Conservation (phyloP, 164 flowering plant genomes). For the Sextonia rubra region DNA sequence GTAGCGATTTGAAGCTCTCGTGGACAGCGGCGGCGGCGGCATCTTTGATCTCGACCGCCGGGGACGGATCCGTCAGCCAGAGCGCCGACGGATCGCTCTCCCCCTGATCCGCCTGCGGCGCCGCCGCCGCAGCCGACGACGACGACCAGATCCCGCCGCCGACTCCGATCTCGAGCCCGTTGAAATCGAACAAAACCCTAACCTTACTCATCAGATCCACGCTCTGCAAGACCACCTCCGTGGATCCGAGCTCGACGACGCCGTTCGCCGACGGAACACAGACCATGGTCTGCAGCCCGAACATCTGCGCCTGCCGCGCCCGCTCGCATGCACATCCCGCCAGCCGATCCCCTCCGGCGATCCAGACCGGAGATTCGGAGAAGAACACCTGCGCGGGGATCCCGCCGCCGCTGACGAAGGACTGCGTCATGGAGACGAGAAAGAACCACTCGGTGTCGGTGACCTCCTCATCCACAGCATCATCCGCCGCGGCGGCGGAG, state of each 20-base stretch:
- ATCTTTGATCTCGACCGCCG: slow-evolving; percentile 30
- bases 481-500: slow-evolving; percentile 28
- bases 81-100: slow-evolving; percentile 59
- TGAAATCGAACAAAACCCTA: slow-evolving; percentile 56
- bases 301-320: slow-evolving; percentile 59
- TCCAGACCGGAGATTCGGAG: slow-evolving; percentile 48
- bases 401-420: slow-evolving; percentile 55
- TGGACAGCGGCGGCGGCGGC: slow-evolving; percentile 11
- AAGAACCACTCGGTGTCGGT: slow-evolving; percentile 97
- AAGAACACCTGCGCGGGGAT: slow-evolving; percentile 72
- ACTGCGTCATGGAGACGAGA: slow-evolving; percentile 81
- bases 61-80: slow-evolving; percentile 64
- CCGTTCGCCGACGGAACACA: slow-evolving; percentile 70
- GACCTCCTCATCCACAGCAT: slow-evolving; percentile 72
- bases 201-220: slow-evolving; percentile 74
- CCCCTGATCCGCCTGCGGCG: slow-evolving; percentile 29
- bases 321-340: slow-evolving; percentile 55
- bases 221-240: slow-evolving; percentile 56
- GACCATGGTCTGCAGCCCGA: slow-evolving; percentile 79
- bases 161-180: slow-evolving; percentile 28
- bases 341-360: slow-evolving; percentile 54
- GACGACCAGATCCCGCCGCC: slow-evolving; percentile 22
- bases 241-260: slow-evolving; percentile 82
- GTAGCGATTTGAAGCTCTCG: slow-evolving; percentile 26
- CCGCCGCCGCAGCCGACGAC: slow-evolving; percentile 15